Evolutionary conservation across 495 filamentous ascomycete species (phyloP), one percentile per base, ranked within the genome.

Genomic region (Aspergillus saccharolyticus): DNA sequence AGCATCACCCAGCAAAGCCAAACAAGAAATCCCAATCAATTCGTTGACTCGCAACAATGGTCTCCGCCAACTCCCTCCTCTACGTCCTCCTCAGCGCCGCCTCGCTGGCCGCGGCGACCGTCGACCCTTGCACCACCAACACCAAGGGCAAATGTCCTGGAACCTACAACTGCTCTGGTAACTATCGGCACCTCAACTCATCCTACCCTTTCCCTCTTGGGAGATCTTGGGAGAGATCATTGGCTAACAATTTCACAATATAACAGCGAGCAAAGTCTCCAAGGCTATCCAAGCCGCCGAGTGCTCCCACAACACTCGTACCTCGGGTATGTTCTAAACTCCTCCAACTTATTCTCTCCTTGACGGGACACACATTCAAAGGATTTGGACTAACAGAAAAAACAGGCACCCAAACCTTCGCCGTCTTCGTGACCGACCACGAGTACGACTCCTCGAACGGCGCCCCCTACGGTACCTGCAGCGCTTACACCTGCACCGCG

Each of bases 221-320:
- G n/a, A n/a, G n/a, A n/a, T 16, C 7, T 12, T 50, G 21, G 21
- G 12, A 44, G 15, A 28, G 25, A 3, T 28, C 18, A 24, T 57
- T 0, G 1, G 19, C 24, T 47, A 33, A 15, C 42, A 14, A 22
- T n/a, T 21, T 47, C 25, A 3, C 20, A 42, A 9, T n/a, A 18
- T 12, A 39, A 57, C 51, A 70, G 68, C 67, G 28, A 60, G 66
- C 52, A 69, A 71, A 51, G 59, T 64, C 44, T 73, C 70, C 46
- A 69, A 45, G 10, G 67, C 63, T 17, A 74, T 74, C 55, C 72
- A 74, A 49, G 72, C 72, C 19, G 69, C 72, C 30, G 72, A 74
- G 47, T 74, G 72, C 62, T 61, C 59, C 46, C 69, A 74, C 63
- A 74, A 74, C 63, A 74, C 72, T 7, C 65, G 72, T 14, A 68